Base-by-base conservation (phyloP, 306 rosid genomes). In the Luffa acutangula region DNA sequence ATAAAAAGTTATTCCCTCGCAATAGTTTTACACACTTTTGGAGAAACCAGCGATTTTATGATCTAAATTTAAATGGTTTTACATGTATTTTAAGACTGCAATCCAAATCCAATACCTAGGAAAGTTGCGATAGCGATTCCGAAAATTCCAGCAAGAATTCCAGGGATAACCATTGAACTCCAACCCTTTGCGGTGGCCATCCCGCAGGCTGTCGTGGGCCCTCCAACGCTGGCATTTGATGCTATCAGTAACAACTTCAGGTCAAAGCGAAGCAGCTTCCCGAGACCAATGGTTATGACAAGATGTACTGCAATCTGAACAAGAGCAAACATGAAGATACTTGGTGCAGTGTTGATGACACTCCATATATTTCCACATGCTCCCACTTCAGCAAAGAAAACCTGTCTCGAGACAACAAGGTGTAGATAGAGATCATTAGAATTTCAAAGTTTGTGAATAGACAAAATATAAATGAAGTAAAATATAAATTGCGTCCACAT, bases 131-230 rank as follows among this genome's bases (percentile, higher is more conserved):
- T 86, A 63, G 89, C 82, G 52, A 87, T 86, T 36, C 94, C 94
- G 54, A 92, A 87, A 72, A 90, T 89, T 81, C 97, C 97, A 76
- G 89, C 94, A 79, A 90, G 97, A 89, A 92, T 88, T 57, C 90
- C 90, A 52, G 94, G 90, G 66, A 92, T 87, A 64, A 92, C 69
- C 84, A 92, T 85, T 11, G 97, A 92, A 48, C 64, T 59, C 93
- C 97, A 92, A 74, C 89, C 89, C 86, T 86, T 90, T 58, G 91
- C 87, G 7, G 89, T 85, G 67, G 93, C 94, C 93, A 90, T 89
- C 48, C 90, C 93, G 76, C 90, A 86, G 15, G 88, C 92, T 1
- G 88, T 83, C 12, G 89, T 83, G 43, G 91, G 91, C 51, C 88
- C 91, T 45, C 88, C 91, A 1, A 88, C 83, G 1, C 86, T 88